Percentiles rank a stretch among this genome's conserved stretches.
phyloP scores from a whole-genome alignment of 2,329 filamentous ascomycete species.

The Fusarium nanum region DNA sequence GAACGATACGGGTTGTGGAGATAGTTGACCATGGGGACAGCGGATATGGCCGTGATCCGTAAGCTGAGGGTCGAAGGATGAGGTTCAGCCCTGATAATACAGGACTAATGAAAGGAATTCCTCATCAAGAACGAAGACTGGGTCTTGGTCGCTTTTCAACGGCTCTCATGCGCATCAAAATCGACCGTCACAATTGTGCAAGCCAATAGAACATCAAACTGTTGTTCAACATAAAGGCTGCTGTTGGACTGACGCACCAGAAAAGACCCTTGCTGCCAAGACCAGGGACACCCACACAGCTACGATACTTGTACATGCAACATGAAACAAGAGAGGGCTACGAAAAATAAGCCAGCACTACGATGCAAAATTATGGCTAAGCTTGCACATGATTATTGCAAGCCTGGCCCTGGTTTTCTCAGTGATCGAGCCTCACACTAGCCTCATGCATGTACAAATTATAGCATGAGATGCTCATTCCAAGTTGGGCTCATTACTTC shows the following conservation, averaged over 20 bases:
- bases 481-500: background rate
- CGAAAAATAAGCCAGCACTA: slow-evolving; percentile 15
- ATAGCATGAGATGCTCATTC: background rate
- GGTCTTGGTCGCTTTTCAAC: background rate
- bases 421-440: slow-evolving; percentile 23
- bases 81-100: slow-evolving; percentile 34
- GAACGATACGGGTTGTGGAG: slow-evolving; percentile 1
- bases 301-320: background rate
- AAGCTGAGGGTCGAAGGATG: slow-evolving; percentile 8
- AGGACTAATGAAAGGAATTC: slow-evolving; percentile 28
- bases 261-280: slow-evolving; percentile 32
- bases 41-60: slow-evolving; percentile 14
- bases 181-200: slow-evolving; percentile 3
- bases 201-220: slow-evolving; percentile 25
- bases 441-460: slow-evolving; percentile 7
- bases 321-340: background rate
- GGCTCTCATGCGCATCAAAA: slow-evolving; percentile 23
- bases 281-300: slow-evolving; percentile 34
- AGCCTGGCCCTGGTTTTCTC: background rate
- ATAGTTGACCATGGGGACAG: slow-evolving; percentile 5
- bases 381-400: slow-evolving; percentile 6
- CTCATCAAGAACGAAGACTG: slow-evolving; percentile 1
- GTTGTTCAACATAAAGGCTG: slow-evolving; percentile 4
- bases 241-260: slow-evolving; percentile 7
- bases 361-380: background rate